Evolutionary conservation across 805 yeast species (phyloP).

Genomic region (Sungouiella blattae): DNA sequence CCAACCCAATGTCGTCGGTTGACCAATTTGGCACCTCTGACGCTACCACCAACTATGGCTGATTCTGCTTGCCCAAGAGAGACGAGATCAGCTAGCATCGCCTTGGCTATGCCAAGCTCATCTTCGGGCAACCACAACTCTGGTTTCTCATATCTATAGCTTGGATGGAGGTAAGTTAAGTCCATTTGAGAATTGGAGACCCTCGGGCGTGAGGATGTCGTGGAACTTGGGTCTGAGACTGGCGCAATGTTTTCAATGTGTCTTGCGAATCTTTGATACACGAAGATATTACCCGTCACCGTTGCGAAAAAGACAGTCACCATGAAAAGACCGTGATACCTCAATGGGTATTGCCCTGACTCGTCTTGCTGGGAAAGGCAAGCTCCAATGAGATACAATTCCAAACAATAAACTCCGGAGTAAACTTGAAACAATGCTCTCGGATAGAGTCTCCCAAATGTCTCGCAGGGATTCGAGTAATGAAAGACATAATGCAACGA

Average conservation of each 20-base stretch:
- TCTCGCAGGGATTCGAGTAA: conserved; percentile 52
- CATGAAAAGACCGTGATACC: conserved; percentile 51
- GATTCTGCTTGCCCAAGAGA: background rate
- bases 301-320: conserved; percentile 50
- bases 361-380: conserved; percentile 59
- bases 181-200: no score
- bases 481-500: conserved; percentile 57
- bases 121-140: conserved; percentile 37
- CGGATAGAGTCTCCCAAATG: conserved; percentile 69
- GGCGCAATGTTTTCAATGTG: conserved; percentile 30
- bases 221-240: no score
- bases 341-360: conserved; percentile 41
- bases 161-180: conserved; percentile 34
- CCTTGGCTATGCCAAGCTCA: conserved; percentile 5
- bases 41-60: conserved; percentile 11
- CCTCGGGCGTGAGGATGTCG: no score
- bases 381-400: conserved; percentile 72
- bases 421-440: conserved; percentile 72
- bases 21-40: conserved; percentile 7
- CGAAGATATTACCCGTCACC: conserved; percentile 51
- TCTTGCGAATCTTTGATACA: conserved; percentile 39
- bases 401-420: conserved; percentile 78
- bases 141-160: conserved; percentile 35
- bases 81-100: background rate
- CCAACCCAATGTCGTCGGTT: background rate